Evolutionary conservation across 2,329 filamentous ascomycete genomes (phyloP).

Genomic region (Trichoderma sp.): DNA sequence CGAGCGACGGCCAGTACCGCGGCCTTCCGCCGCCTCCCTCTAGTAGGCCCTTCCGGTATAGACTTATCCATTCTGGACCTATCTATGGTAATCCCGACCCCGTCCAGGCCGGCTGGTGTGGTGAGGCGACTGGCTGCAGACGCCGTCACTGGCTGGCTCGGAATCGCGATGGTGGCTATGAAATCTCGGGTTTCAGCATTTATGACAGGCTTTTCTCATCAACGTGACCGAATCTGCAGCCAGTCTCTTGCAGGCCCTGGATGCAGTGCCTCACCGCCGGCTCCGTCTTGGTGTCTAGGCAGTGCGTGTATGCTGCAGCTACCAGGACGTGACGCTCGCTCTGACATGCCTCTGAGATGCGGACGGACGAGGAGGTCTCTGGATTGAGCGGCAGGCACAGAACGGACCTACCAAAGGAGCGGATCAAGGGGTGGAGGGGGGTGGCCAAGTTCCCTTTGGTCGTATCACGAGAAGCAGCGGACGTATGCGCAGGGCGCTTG

Average conservation of each 20-base stretch:
- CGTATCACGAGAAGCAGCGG: constrained; percentile 19
- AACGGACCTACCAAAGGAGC: constrained; percentile 9
- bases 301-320: constrained; percentile 9
- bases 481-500: neutral
- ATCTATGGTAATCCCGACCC: constrained; percentile 3
- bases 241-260: neutral
- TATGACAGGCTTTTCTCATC: constrained; percentile 11
- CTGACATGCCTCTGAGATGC: neutral
- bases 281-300: neutral
- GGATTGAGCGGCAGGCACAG: neutral
- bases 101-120: neutral
- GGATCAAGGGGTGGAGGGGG: neutral
- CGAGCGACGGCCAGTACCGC: constrained; percentile 17
- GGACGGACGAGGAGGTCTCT: neutral
- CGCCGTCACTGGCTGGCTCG: constrained; percentile 16
- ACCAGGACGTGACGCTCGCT: neutral
- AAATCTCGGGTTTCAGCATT: constrained; percentile 18
- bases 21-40: neutral
- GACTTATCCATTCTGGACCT: constrained; percentile 9
- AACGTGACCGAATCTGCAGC: constrained; percentile 16
- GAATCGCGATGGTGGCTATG: constrained; percentile 16
- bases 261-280: constrained; percentile 9
- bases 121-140: constrained; percentile 10
- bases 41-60: constrained; percentile 4
- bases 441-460: constrained; percentile 14